Conservation (phyloP, 768 basidiomycete species). For the Melanogaster broomeanus region DNA sequence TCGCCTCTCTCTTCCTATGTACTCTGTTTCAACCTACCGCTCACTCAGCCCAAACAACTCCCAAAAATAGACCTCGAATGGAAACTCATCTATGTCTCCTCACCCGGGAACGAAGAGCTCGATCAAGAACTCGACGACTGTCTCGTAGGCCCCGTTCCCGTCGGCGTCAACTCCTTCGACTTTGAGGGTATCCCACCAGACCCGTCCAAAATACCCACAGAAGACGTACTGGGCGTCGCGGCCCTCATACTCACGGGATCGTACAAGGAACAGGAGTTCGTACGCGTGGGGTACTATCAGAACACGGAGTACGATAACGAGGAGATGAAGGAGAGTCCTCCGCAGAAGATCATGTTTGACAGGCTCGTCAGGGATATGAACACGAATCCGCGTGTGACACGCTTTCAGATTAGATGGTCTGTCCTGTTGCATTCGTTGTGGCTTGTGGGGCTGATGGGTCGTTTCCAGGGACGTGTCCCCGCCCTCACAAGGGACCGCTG, state of each 20-base stretch:
- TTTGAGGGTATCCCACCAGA: constrained; percentile 89
- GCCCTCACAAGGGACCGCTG: constrained; percentile 45
- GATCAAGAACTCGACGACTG: constrained; percentile 99
- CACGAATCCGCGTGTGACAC: constrained; percentile 89
- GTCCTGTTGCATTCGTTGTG: constrained; percentile 23
- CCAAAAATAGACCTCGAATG: constrained; percentile 83
- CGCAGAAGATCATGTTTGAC: constrained; percentile 71
- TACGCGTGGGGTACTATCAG: constrained; percentile 99
- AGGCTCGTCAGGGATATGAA: constrained; percentile 85
- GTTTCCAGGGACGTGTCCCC: constrained; percentile 62
- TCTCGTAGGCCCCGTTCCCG: constrained; percentile 94
- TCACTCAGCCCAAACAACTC: not conserved
- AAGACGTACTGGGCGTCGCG: constrained; percentile 94
- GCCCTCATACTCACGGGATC: constrained; percentile 96
- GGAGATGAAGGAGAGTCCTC: constrained; percentile 79
- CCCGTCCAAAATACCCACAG: constrained; percentile 79
- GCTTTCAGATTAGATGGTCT: constrained; percentile 87
- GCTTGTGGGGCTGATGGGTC: constrained; percentile 4
- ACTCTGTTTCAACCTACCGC: not conserved
- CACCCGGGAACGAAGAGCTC: constrained; percentile 84
- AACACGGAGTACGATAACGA: constrained; percentile 98
- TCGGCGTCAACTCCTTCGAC: constrained; percentile 97
- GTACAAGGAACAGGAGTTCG: constrained; percentile 97
- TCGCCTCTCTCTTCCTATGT: not conserved
- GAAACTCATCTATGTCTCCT: constrained; percentile 96